Conservation (phyloP, 495 filamentous ascomycete genomes). For the Niebla homalea region DNA sequence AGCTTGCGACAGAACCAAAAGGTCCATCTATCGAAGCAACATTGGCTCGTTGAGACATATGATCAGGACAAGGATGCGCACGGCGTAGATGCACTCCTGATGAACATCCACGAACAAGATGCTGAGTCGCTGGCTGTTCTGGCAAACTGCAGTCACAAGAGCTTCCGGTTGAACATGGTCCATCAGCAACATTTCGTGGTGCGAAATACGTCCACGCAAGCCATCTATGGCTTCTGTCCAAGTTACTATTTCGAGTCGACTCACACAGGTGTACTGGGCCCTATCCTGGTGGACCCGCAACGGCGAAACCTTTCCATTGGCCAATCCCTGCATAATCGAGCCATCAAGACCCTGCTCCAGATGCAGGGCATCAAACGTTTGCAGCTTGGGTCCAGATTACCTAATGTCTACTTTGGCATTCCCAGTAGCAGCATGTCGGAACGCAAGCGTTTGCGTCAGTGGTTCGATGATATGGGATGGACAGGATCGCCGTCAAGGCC, state of each 20-base stretch:
- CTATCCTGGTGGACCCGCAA: conserved; percentile 70
- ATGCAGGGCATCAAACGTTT: conserved; percentile 57
- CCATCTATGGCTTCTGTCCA: conserved; percentile 76
- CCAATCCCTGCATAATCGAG: conserved; percentile 68
- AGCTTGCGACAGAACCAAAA: conserved; percentile 69
- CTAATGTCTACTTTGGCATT: conserved; percentile 68
- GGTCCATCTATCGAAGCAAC: conserved; percentile 59
- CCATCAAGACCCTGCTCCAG: conserved; percentile 56
- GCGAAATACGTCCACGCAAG: conserved; percentile 77
- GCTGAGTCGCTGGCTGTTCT: conserved; percentile 43
- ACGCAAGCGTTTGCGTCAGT: conserved; percentile 36
- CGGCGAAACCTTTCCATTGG: conserved; percentile 78
- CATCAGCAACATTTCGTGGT: conserved; percentile 81
- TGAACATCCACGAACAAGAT: conserved; percentile 37
- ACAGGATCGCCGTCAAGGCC: conserved; percentile 48
- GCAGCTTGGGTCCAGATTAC: conserved; percentile 66
- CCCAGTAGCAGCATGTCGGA: conserved; percentile 43
- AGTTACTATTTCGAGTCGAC: conserved; percentile 65
- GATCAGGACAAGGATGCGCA: conserved; percentile 60
- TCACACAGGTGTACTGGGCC: conserved; percentile 62
- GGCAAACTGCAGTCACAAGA: conserved; percentile 52
- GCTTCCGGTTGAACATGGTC: conserved; percentile 58
- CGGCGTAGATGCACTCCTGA: conserved; percentile 55
- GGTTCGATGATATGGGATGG: conserved; percentile 61
- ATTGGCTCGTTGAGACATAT: conserved; percentile 81